Conservation (phyloP, 805 yeast genomes). For the Cyberlindnera amylophila region DNA sequence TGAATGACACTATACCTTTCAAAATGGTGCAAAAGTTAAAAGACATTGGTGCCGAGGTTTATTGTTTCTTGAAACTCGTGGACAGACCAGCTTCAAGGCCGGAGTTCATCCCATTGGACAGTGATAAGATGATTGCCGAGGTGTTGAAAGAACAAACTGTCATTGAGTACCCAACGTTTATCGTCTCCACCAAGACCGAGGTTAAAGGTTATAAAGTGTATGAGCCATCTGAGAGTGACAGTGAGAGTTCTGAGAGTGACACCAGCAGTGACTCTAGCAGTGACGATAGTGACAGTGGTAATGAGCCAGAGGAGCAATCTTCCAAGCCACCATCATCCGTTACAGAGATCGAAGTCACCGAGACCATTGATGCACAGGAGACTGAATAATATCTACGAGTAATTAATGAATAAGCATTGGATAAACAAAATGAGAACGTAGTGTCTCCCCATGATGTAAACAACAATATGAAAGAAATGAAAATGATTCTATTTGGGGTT, state of each 20-base stretch:
- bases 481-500: neutral
- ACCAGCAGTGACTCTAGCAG: conserved; percentile 10
- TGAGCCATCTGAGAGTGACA: conserved; percentile 11
- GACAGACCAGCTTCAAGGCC: conserved; percentile 30
- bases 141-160: conserved; percentile 55
- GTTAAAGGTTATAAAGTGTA: conserved; percentile 28
- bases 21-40: conserved; percentile 17
- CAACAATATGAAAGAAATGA: neutral
- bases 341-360: neutral
- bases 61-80: conserved; percentile 30
- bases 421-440: too few relatives aligned
- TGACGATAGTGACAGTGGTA: conserved; percentile 17
- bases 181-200: conserved; percentile 33
- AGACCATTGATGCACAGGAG: too few relatives aligned
- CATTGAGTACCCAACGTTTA: conserved; percentile 75
- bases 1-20: conserved; percentile 31
- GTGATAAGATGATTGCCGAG: conserved; percentile 39
- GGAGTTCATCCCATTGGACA: conserved; percentile 37
- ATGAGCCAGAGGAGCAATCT: conserved; percentile 20
- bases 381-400: too few relatives aligned
- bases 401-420: too few relatives aligned
- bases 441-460: neutral
- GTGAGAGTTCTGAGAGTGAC: conserved; percentile 10
- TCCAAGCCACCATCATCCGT: conserved; percentile 6
- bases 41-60: conserved; percentile 10